Evolutionary conservation across 2,329 filamentous ascomycete species (phyloP).

Genomic region (Verticillium nubilum): DNA sequence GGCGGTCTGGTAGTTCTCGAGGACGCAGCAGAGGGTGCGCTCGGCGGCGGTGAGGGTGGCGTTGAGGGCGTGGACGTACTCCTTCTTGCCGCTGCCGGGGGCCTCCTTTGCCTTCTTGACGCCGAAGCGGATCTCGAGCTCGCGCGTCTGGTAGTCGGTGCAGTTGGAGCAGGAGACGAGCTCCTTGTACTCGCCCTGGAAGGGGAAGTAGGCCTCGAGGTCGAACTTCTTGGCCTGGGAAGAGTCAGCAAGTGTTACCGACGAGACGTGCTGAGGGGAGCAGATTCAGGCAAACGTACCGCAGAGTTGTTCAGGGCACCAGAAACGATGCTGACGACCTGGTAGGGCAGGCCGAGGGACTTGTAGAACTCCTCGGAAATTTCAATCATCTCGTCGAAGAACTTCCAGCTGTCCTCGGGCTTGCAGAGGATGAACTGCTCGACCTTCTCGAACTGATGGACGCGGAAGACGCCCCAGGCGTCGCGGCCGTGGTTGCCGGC

Average conservation of each 20-base stretch:
- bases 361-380: constrained; percentile 94
- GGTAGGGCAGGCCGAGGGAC: constrained; percentile 13
- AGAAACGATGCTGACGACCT: constrained; percentile 87
- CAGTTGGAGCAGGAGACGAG: constrained; percentile 97
- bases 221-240: constrained; percentile 78
- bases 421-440: constrained; percentile 78
- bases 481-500: constrained; percentile 77
- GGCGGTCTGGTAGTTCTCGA: constrained; percentile 95
- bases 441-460: constrained; percentile 65
- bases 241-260: constrained; percentile 16
- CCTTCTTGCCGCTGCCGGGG: constrained; percentile 52
- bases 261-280: background rate
- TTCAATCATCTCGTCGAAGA: constrained; percentile 88
- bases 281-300: constrained; percentile 4
- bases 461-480: constrained; percentile 96
- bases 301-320: constrained; percentile 71
- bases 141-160: constrained; percentile 69
- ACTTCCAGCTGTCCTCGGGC: constrained; percentile 86
- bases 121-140: constrained; percentile 88
- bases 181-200: constrained; percentile 97
- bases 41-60: constrained; percentile 87
- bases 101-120: constrained; percentile 53
- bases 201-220: constrained; percentile 93
- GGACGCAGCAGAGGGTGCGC: constrained; percentile 84
- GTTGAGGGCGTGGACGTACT: constrained; percentile 91